Conservation (phyloP, 1,284 basidiomycete species). For the Melampsora americana region DNA sequence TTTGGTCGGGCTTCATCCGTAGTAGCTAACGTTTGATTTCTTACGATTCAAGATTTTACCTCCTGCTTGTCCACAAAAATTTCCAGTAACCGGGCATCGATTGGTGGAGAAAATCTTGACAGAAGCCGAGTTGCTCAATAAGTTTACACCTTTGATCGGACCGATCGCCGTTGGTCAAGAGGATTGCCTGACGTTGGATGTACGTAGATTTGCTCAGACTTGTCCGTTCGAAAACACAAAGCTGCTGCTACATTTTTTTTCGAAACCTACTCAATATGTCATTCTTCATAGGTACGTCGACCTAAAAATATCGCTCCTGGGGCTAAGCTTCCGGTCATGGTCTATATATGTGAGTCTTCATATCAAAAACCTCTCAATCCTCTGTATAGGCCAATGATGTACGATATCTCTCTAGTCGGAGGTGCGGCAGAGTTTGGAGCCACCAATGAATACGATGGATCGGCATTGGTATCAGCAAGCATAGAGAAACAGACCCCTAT, state of each 20-base stretch:
- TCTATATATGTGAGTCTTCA: background rate
- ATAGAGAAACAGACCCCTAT: background rate
- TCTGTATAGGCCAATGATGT: background rate
- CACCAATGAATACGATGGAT: too few relatives aligned
- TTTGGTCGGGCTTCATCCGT: background rate
- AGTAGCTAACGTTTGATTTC: background rate
- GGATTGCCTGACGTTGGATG: slow-evolving; percentile 16
- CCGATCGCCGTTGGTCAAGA: slow-evolving; percentile 4
- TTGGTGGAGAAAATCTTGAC: background rate
- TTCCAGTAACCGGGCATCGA: too few relatives aligned
- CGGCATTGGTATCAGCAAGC: background rate
- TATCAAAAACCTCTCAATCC: background rate
- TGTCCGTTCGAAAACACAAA: too few relatives aligned
- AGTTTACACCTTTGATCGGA: background rate
- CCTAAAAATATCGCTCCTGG: background rate
- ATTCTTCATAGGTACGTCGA: background rate
- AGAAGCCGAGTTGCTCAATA: background rate
- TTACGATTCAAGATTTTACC: background rate
- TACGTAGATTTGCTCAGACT: background rate
- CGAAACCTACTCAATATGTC: too few relatives aligned
- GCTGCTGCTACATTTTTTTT: too few relatives aligned
- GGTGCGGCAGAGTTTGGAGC: background rate
- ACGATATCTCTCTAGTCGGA: background rate
- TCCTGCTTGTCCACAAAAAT: slow-evolving; percentile 14
- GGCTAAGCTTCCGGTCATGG: slow-evolving; percentile 3